Conservation (phyloP, 768 basidiomycete species). For the Stropharia rugosoannulata region DNA sequence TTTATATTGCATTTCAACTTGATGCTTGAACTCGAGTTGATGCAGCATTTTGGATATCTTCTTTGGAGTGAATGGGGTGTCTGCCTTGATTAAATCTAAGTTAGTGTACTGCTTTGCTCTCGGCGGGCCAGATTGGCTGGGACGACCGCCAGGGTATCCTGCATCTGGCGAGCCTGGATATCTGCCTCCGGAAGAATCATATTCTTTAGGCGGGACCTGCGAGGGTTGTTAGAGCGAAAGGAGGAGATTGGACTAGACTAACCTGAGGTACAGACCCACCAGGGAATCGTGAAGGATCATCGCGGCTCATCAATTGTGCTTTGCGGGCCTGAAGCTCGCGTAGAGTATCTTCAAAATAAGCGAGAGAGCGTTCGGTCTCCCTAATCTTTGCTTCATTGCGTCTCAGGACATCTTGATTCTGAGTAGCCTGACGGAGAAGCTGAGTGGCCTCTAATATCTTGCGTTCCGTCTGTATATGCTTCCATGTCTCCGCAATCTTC, state of each 20-base stretch:
- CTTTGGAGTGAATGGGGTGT: slow-evolving; percentile 92
- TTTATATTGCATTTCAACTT: slow-evolving; percentile 98
- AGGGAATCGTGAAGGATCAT: slow-evolving; percentile 55
- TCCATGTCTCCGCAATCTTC: slow-evolving; percentile 91
- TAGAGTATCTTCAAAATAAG: slow-evolving; percentile 86
- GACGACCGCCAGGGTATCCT: slow-evolving; percentile 31
- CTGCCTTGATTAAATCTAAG: slow-evolving; percentile 94
- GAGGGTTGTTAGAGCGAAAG: slow-evolving; percentile 11
- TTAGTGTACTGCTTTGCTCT: slow-evolving; percentile 74
- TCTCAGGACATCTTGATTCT: slow-evolving; percentile 82
- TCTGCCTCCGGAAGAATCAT: slow-evolving; percentile 37
- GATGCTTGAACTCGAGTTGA: slow-evolving; percentile 98
- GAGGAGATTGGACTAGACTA: slow-evolving; percentile 7
- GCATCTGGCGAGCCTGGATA: slow-evolving; percentile 39
- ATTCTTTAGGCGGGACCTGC: slow-evolving; percentile 55
- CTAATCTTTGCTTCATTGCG: slow-evolving; percentile 83
- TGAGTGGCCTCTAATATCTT: slow-evolving; percentile 88
- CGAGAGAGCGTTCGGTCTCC: slow-evolving; percentile 80
- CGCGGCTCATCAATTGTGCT: slow-evolving; percentile 55
- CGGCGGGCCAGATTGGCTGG: slow-evolving; percentile 36
- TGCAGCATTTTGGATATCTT: slow-evolving; percentile 98
- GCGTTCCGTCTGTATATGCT: slow-evolving; percentile 88
- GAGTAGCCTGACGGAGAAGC: slow-evolving; percentile 76
- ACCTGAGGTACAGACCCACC: slow-evolving; percentile 45
- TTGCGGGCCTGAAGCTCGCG: slow-evolving; percentile 81